These are phyloP conservation scores for Penicillium fuscoglaucum DNA, from an alignment of 2,329 filamentous ascomycete species.

Conservation along the genomic window DNA sequence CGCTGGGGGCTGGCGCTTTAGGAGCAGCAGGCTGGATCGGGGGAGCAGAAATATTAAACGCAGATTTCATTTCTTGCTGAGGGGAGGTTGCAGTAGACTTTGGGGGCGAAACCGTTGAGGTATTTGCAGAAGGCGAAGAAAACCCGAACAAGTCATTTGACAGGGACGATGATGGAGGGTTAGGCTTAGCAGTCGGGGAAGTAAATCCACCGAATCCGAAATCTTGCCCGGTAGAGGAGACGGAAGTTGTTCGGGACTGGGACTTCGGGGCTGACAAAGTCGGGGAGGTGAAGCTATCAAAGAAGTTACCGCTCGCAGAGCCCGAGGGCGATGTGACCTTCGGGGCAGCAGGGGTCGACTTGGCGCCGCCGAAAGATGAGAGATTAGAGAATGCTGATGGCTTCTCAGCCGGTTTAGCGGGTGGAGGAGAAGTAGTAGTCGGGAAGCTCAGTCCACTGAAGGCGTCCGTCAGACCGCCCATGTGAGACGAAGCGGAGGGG, in stretches of 20 bases:
- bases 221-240: slow-evolving; percentile 60
- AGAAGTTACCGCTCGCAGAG: slow-evolving; percentile 73
- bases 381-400: slow-evolving; percentile 65
- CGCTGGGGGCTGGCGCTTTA: slow-evolving; percentile 45
- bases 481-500: slow-evolving; percentile 33
- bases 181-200: slow-evolving; percentile 47
- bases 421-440: slow-evolving; percentile 43
- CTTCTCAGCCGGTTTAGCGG: slow-evolving; percentile 48
- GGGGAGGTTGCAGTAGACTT: slow-evolving; percentile 42
- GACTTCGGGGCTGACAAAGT: slow-evolving; percentile 52
- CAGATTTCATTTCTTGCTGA: slow-evolving; percentile 57
- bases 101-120: slow-evolving; percentile 48
- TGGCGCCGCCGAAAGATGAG: slow-evolving; percentile 53
- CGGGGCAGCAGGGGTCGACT: slow-evolving; percentile 47
- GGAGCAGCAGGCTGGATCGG: slow-evolving; percentile 44
- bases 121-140: slow-evolving; percentile 48
- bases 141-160: slow-evolving; percentile 84
- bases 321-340: slow-evolving; percentile 52
- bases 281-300: slow-evolving; percentile 67
- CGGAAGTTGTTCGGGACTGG: slow-evolving; percentile 50
- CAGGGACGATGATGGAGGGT: slow-evolving; percentile 52
- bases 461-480: slow-evolving; percentile 75
- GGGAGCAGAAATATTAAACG: slow-evolving; percentile 75
- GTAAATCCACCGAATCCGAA: slow-evolving; percentile 66
- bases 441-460: slow-evolving; percentile 71